Conservation (phyloP, 495 filamentous ascomycete species). For the Penicillium crystallinum region DNA sequence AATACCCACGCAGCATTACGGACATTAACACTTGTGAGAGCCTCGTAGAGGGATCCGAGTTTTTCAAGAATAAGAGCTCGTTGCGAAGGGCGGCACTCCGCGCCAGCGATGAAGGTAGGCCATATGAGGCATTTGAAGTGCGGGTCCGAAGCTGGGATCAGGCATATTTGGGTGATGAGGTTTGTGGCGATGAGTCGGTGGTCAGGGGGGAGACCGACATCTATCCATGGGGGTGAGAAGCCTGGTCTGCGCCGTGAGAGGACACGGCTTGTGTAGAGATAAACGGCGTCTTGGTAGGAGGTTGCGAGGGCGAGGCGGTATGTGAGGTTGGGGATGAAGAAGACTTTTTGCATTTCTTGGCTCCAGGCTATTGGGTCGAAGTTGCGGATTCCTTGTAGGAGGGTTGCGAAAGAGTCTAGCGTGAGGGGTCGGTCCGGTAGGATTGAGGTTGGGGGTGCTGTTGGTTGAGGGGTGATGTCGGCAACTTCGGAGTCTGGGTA, state of each 20-base stretch:
- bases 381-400: constrained; percentile 40
- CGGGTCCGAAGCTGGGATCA: constrained; percentile 33
- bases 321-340: constrained; percentile 33
- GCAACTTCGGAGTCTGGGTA: constrained; percentile 28
- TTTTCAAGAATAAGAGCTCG: constrained; percentile 34
- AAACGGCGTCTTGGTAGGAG: constrained; percentile 41
- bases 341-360: constrained; percentile 38
- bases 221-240: constrained; percentile 24
- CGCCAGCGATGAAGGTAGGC: constrained; percentile 46
- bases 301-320: constrained; percentile 39
- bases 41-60: constrained; percentile 34
- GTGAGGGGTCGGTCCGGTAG: constrained; percentile 23
- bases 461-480: constrained; percentile 23
- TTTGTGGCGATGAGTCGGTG: constrained; percentile 31
- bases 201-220: constrained; percentile 29
- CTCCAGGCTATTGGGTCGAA: constrained; percentile 42
- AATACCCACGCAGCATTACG: constrained; percentile 45
- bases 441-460: constrained; percentile 25
- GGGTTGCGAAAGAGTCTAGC: constrained; percentile 30
- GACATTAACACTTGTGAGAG: constrained; percentile 41
- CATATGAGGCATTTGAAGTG: constrained; percentile 49
- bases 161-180: constrained; percentile 35
- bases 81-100: constrained; percentile 35
- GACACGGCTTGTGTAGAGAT: constrained; percentile 43
- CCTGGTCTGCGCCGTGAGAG: constrained; percentile 32